These are phyloP conservation scores for Plasmodium fragile DNA, from an alignment of 169 alveolate genomes.

Conservation along the genomic window DNA sequence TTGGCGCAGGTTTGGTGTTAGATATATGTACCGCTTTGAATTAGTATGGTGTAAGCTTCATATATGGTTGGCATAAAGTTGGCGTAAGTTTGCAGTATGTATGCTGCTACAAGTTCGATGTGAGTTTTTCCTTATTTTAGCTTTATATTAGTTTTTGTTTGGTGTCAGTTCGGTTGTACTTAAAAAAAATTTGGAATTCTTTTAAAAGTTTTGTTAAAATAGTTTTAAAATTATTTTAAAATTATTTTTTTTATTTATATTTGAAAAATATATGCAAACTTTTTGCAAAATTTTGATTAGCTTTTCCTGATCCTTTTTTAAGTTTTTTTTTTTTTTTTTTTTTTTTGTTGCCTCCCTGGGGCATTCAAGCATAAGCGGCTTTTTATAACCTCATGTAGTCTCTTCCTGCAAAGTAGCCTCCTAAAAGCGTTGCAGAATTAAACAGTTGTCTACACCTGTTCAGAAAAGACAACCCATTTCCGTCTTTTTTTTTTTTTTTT, in stretches of 20 bases:
- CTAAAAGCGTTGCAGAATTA: slow-evolving; percentile 1
- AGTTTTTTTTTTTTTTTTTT: slow-evolving; percentile 2
- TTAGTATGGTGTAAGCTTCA: background rate
- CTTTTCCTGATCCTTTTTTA: slow-evolving; percentile 3
- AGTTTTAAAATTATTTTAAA: no score
- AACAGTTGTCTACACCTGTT: background rate
- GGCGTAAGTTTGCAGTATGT: background rate
- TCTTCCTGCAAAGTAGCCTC: slow-evolving; percentile 7
- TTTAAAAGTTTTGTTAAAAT: background rate
- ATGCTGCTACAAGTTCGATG: background rate
- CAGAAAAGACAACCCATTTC: background rate
- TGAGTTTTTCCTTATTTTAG: background rate
- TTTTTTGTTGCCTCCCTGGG: slow-evolving; percentile 14
- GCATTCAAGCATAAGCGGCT: slow-evolving; percentile 4
- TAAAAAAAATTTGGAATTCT: background rate
- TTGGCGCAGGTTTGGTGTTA: background rate
- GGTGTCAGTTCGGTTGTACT: background rate
- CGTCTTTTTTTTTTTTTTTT: slow-evolving; percentile 24
- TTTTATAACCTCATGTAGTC: slow-evolving; percentile 1
- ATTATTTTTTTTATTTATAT: background rate
- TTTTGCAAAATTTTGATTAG: background rate
- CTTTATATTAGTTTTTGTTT: background rate
- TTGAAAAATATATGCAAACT: background rate
- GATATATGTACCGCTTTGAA: background rate
- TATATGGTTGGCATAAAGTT: background rate